Evolutionary conservation across 495 filamentous ascomycete species (phyloP), one percentile per base, ranked within the genome.

Genomic region (Cercophora samala): DNA sequence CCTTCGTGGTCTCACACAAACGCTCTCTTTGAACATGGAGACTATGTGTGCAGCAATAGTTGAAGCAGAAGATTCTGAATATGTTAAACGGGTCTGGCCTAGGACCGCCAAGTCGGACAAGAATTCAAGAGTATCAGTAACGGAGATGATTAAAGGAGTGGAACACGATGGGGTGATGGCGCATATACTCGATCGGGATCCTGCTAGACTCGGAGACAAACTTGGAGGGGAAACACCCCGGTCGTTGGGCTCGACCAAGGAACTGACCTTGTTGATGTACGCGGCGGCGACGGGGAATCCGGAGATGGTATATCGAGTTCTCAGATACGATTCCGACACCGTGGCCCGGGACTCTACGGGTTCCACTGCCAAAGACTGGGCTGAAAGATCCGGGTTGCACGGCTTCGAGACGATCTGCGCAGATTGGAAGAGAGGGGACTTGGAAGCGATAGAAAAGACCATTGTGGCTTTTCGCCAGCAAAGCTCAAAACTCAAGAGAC

Each of bases 181-280:
- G 22, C 23, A 63, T 17, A n/a, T 63, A 17, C 13, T 62, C 5
- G 3, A 54, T 17, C 52, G 32, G 4, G 9, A 58, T 58, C 63
- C 63, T 23, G n/a, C 37, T 22, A 65, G 1, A 5, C 29, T 32
- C 29, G 3, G 29, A 8, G 29, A 32, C 15, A 46, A 13, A 46
- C 37, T 13, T 17, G 2, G 37, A 13, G 8, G 37, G 37, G 8
- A 65, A 29, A n/a, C n/a, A n/a, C n/a, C n/a, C n/a, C 22, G 42
- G 32, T 11, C 54, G 63, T 2, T 65, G 24, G 53, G 8, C 15
- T 37, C 46, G 63, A 24, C 22, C 24, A 17, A 13, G 21, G 63
- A 52, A 4, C 26, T 60, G 9, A 65, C 64, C 21, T 54, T 65
- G 13, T n/a, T 65, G 51, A 65, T 65, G 64, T 65, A 65, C 53